A percentile compares a stretch with the other conserved stretches of the same genome.
Conservation (phyloP, 768 basidiomycete genomes). For the Baorangia bicolor region DNA sequence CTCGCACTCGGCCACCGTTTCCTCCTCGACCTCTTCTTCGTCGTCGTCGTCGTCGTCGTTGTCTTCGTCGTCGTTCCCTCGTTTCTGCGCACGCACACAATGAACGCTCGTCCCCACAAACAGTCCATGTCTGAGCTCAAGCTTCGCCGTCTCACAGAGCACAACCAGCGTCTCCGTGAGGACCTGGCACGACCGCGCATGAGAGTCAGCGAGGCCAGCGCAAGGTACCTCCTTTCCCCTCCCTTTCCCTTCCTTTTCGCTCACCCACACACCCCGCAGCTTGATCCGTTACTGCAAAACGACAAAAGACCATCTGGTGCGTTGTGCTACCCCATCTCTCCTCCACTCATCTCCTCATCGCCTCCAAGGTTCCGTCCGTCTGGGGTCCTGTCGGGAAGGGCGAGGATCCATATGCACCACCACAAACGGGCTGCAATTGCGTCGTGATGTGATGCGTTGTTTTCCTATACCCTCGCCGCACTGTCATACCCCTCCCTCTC, state of each 20-base stretch:
- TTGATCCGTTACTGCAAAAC: slow-evolving; percentile 93
- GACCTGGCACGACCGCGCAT: slow-evolving; percentile 89
- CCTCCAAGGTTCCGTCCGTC: slow-evolving; percentile 76
- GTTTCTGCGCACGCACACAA: slow-evolving; percentile 29
- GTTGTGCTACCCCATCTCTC: slow-evolving; percentile 26
- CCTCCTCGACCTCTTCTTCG: slow-evolving; percentile 1
- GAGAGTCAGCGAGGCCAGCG: slow-evolving; percentile 87
- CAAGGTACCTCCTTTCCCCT: slow-evolving; percentile 49
- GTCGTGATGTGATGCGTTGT: slow-evolving; percentile 59
- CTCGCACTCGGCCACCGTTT: slow-evolving; percentile 15
- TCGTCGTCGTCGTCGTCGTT: neutral
- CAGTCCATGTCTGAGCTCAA: slow-evolving; percentile 99
- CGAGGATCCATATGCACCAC: slow-evolving; percentile 92
- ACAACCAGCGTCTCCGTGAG: slow-evolving; percentile 88
- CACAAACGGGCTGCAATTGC: slow-evolving; percentile 70
- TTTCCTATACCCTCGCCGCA: slow-evolving; percentile 32
- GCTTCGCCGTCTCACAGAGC: slow-evolving; percentile 88
- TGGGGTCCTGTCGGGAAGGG: slow-evolving; percentile 91
- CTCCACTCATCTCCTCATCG: neutral
- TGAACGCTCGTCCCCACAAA: slow-evolving; percentile 80
- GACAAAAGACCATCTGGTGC: slow-evolving; percentile 85
- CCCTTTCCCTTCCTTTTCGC: neutral
- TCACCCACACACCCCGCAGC: slow-evolving; percentile 40
- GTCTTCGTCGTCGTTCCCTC: neutral
- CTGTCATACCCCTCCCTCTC: slow-evolving; percentile 32